phyloP scores from a whole-genome alignment of 2,329 filamentous ascomycete species.

The Scedosporium boydii region DNA sequence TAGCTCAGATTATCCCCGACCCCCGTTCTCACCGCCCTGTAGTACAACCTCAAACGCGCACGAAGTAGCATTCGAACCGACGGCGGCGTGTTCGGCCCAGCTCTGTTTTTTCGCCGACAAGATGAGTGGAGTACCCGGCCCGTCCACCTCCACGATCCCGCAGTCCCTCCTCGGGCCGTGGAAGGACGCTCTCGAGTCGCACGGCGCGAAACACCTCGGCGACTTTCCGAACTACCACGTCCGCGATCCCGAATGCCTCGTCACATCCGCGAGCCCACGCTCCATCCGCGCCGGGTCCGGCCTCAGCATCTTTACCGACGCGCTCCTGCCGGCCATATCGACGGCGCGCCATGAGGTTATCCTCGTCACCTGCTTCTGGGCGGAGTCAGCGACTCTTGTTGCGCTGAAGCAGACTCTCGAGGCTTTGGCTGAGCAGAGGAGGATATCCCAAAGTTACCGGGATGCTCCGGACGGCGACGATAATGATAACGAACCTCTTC shows the following conservation, averaged over 20 bases:
- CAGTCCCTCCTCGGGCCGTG: constrained; percentile 4
- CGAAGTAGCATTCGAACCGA: not conserved
- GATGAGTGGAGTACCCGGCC: not conserved
- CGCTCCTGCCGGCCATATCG: constrained; percentile 52
- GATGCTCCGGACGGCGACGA: not conserved
- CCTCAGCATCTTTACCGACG: constrained; percentile 41
- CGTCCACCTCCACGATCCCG: not conserved
- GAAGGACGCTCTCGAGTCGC: constrained; percentile 7
- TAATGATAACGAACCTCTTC: not conserved
- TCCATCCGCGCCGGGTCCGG: constrained; percentile 49
- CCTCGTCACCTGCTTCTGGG: constrained; percentile 78
- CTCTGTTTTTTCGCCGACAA: not conserved
- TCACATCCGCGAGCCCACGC: constrained; percentile 35
- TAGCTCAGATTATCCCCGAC: too few relatives aligned
- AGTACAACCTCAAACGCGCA: not conserved
- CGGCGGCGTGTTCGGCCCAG: not conserved
- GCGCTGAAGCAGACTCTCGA: constrained; percentile 48
- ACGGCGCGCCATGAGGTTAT: constrained; percentile 55
- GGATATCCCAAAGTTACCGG: constrained; percentile 12
- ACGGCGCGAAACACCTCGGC: constrained; percentile 21
- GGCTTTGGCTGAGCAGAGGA: constrained; percentile 38
- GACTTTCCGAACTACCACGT: constrained; percentile 42
- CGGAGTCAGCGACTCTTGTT: constrained; percentile 51
- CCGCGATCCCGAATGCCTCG: constrained; percentile 31
- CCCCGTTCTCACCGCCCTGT: not conserved